phyloP scores from a whole-genome alignment of 202 grass and related monocot genomes.

The Eragrostis tef region DNA sequence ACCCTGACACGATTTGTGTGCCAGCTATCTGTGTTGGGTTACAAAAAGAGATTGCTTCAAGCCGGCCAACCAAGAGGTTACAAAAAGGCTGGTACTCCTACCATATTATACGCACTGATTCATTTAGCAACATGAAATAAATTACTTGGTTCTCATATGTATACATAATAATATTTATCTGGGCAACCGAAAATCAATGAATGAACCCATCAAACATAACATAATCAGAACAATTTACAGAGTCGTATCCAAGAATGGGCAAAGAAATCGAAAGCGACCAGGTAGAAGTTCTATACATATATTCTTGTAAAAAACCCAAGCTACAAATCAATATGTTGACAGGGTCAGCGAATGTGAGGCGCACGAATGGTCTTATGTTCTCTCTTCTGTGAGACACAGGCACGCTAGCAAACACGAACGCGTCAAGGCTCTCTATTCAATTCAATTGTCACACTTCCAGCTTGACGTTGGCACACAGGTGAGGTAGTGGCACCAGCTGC shows the following conservation, averaged over 20 bases:
- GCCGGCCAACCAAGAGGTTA: background rate
- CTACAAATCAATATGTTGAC: slow-evolving; percentile 47
- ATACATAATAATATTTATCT: too few species aligned
- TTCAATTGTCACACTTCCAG: slow-evolving; percentile 81
- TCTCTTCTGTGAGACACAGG: slow-evolving; percentile 26
- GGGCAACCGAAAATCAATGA: slow-evolving; percentile 41
- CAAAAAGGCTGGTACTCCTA: background rate
- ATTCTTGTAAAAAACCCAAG: background rate
- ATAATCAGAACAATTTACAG: slow-evolving; percentile 32
- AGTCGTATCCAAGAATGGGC: slow-evolving; percentile 36
- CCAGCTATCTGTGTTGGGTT: background rate
- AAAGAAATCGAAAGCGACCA: slow-evolving; percentile 3
- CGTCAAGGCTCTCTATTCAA: background rate
- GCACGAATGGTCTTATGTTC: slow-evolving; percentile 3
- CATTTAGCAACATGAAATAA: background rate
- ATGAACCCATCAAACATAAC: slow-evolving; percentile 25
- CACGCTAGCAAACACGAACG: background rate
- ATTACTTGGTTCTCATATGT: background rate
- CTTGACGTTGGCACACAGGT: slow-evolving; percentile 76
- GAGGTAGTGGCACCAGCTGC: slow-evolving; percentile 91
- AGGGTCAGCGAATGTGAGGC: slow-evolving; percentile 24
- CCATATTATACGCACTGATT: background rate
- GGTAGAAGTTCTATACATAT: slow-evolving; percentile 24
- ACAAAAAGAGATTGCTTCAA: too few species aligned
- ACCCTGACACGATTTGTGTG: background rate